Evolutionary conservation across 2,329 filamentous ascomycete genomes (phyloP).

Genomic region (Corinectria fuckeliana): DNA sequence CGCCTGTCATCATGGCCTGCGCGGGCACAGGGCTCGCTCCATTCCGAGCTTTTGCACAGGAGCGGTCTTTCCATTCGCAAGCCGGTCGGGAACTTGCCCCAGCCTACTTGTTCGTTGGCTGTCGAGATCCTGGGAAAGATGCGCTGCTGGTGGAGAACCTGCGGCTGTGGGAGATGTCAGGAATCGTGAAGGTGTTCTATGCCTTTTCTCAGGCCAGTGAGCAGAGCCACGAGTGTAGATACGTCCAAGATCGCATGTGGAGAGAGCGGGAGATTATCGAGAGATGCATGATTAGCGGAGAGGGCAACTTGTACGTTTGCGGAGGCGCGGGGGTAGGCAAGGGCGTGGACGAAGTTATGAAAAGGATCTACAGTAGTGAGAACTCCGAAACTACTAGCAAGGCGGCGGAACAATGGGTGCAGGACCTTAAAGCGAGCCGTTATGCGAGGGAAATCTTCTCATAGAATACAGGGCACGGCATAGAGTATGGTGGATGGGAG

Average conservation of each 20-base stretch:
- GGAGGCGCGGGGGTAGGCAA: constrained; percentile 14
- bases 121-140: constrained; percentile 51
- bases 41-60: constrained; percentile 65
- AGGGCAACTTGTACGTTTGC: constrained; percentile 16
- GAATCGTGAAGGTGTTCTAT: constrained; percentile 60
- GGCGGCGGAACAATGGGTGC: constrained; percentile 5
- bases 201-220: constrained; percentile 49
- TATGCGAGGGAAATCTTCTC: constrained; percentile 15
- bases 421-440: constrained; percentile 2
- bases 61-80: constrained; percentile 59
- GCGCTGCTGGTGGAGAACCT: constrained; percentile 53
- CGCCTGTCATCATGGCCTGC: constrained; percentile 54
- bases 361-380: constrained; percentile 2
- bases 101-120: constrained; percentile 59
- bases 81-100: constrained; percentile 60
- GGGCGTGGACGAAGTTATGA: constrained; percentile 9
- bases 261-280: constrained; percentile 1
- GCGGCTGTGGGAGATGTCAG: constrained; percentile 54
- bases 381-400: background rate
- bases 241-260: constrained; percentile 17
- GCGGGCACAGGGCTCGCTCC: constrained; percentile 62
- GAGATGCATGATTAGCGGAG: background rate
- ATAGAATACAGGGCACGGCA: too few relatives aligned
- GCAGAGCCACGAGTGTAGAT: constrained; percentile 10
- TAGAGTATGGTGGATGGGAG: too few relatives aligned